Base-by-base conservation (phyloP, 306 rosid species). In the Pachyrhizus erosus region DNA sequence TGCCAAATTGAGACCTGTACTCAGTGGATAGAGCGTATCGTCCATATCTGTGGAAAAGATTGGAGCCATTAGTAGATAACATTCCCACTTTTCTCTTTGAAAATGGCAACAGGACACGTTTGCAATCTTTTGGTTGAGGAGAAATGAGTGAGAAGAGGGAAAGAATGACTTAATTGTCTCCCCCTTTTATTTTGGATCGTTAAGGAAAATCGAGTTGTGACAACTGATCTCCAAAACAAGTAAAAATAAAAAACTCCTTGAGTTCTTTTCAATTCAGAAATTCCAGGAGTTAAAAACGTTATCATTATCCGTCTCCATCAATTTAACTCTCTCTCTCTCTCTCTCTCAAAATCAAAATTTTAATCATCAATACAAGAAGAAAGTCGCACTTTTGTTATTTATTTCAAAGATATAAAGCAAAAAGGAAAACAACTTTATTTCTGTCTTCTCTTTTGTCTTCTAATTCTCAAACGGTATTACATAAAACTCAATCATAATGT, bases 21-120 rank as follows among this genome's bases (percentile, higher is more conserved):
- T 89, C 86, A 88, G 12, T 21, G 97, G 94, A 71, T 94, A 92
- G 57, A 92, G 95, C 58, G 98, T 94, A 73, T 94, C 98, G 86
- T 94, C 97, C 89, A 94, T 86, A 85, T 94, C 98, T 94, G 92
- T 39, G 21, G 17, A 48, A 31, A 64, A 65, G 27, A 57, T 39
- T 24, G 24, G 37, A 39, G 11, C 51, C 51, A 77, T 14, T 75
- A 33, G 20, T 49, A 3, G 75, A 71, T 13, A n/a, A 68, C 39
- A 27, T 40, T 5, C 0, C 39, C 10, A 8, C 2, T 61, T 26
- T 61, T 2, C 31, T 20, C n/a, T 12, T 58, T 24, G 4, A 58
- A 55, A 55, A 55, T 49, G 20, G 21, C n/a, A n/a, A 49, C 21
- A 49, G 57, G n/a, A n/a, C 40, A 80, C 60, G 84, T 77, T 72